Evolutionary conservation across 2,329 filamentous ascomycete genomes (phyloP), one percentile per base, ranked within the genome.

Genomic region (Neofusicoccum parvum): DNA sequence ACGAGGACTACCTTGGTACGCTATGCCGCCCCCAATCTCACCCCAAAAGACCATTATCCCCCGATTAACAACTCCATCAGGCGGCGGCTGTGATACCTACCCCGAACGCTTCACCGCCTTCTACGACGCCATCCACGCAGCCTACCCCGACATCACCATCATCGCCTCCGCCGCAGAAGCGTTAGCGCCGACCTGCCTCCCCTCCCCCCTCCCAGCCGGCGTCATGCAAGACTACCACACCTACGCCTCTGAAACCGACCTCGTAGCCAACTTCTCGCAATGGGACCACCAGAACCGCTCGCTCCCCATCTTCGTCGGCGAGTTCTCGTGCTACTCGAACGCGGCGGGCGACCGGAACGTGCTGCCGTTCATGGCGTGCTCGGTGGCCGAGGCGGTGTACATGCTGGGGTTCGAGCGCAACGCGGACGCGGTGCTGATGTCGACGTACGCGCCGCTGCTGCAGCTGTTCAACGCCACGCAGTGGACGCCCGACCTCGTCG

Each of bases 331-430:
- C 14, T 50, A 59, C 53, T 20, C 34, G 5, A 32, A 46, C 50
- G 49, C 39, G 53, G 45, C 12, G n/a, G 37, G 53, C 37, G 15
- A 7, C 12, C 27, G 53, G 32, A 23, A 39, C 36, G 3, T 15
- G 11, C 32, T 41, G 15, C 65, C 65, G 1, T 60, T 53, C 46
- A 60, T 67, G 62, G 46, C 12, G 11, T 87, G 86, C 32, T 80
- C 84, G 9, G 85, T 91, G 2, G 84, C 83, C 14, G 88, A 91
- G 72, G 88, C 87, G 27, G 81, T 91, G n/a, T 88, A 85, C 64
- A 79, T 90, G 15, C 81, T 90, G 67, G 86, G 87, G 17, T 85
- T 86, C 36, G 88, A 91, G 80, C 82, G 88, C 65, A 90, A 90
- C 75, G 81, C 82, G 3, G 86, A 89, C 69, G 81, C 83, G 20